Evolutionary conservation across 345 rosid species (phyloP).

Genomic region (Moricandia moricandioides): DNA sequence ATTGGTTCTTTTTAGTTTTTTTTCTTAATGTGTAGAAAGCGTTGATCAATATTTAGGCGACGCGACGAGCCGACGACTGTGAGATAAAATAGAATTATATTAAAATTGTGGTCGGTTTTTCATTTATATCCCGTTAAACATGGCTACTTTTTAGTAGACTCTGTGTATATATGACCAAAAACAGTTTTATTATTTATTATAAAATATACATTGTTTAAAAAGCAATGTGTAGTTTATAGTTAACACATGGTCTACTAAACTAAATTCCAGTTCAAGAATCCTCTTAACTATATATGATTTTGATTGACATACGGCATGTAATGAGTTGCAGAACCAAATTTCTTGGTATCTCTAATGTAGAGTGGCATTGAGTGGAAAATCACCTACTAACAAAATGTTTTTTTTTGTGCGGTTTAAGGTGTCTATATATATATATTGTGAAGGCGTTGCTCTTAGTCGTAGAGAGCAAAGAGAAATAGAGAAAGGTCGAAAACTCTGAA

Average conservation of each 20-base stretch:
- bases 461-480: too few species aligned
- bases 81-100: not conserved
- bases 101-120: not conserved
- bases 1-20: not conserved
- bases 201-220: not conserved
- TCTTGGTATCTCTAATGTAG: not conserved
- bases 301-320: not conserved
- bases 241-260: not conserved
- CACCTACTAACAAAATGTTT: too few species aligned
- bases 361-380: too few species aligned
- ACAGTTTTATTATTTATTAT: not conserved
- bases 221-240: not conserved
- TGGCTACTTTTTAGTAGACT: slow-evolving; percentile 12
- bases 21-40: not conserved
- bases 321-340: not conserved
- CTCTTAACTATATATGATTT: not conserved
- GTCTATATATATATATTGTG: too few species aligned
- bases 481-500: too few species aligned
- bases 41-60: not conserved
- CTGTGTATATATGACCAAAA: not conserved
- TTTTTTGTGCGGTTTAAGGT: too few species aligned
- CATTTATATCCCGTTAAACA: not conserved
- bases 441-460: too few species aligned
- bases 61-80: not conserved
- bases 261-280: not conserved